These are phyloP conservation scores for Asterochloris sp. DNA, from an alignment of 139 green algal genomes.

Conservation along the genomic window DNA sequence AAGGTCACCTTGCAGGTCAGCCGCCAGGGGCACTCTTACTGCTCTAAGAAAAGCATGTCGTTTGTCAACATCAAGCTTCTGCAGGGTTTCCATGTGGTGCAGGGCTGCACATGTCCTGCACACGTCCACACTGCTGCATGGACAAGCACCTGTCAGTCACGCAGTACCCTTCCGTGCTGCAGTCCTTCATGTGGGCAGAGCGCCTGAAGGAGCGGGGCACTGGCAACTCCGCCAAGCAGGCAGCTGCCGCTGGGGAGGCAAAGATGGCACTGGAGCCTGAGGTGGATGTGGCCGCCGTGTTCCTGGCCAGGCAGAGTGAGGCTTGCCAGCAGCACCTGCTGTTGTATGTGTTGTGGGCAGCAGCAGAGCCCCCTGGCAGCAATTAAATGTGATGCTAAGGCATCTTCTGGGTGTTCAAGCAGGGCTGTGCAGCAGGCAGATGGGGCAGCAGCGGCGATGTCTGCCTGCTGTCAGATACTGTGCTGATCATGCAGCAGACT, in stretches of 20 bases:
- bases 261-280: constrained; percentile 27
- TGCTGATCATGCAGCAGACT: too few relatives aligned
- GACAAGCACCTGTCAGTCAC: too few relatives aligned
- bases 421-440: too few relatives aligned
- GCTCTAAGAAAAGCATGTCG: neutral
- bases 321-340: neutral
- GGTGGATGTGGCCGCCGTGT: constrained; percentile 32
- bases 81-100: neutral
- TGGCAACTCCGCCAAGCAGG: constrained; percentile 20
- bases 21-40: too few relatives aligned
- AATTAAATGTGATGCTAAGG: too few relatives aligned
- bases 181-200: constrained; percentile 52
- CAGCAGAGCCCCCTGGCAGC: too few relatives aligned
- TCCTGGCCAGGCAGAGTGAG: constrained; percentile 20
- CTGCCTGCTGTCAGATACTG: too few relatives aligned
- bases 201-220: constrained; percentile 33
- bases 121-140: too few relatives aligned
- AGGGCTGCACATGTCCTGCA: too few relatives aligned
- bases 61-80: neutral
- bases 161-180: neutral
- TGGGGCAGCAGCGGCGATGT: too few relatives aligned
- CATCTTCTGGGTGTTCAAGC: too few relatives aligned
- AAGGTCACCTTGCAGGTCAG: constrained; percentile 41
- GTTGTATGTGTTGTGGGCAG: too few relatives aligned
- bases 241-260: constrained; percentile 10